These are phyloP conservation scores for Calocybe cyanea DNA, from an alignment of 768 basidiomycete genomes.

Conservation along the genomic window DNA sequence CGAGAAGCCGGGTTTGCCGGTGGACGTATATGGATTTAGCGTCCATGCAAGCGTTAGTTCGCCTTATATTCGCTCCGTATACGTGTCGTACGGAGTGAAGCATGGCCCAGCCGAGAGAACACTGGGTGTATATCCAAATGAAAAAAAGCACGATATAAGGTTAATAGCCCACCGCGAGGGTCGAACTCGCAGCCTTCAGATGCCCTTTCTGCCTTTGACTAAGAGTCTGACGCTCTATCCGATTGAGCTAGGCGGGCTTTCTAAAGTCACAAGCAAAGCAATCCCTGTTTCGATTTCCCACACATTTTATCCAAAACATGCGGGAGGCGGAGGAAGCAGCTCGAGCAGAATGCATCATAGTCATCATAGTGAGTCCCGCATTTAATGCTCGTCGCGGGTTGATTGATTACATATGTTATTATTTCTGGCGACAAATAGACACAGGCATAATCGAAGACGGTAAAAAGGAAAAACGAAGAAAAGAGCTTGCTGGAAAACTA, in stretches of 20 bases:
- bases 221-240: constrained; percentile 61
- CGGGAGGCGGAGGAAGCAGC: constrained; percentile 32
- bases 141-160: neutral
- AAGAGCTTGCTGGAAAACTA: constrained; percentile 65
- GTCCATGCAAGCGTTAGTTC: no score
- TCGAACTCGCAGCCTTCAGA: constrained; percentile 87
- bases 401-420: neutral
- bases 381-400: neutral
- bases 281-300: no score
- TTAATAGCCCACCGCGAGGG: constrained; percentile 73
- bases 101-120: no score
- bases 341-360: constrained; percentile 32
- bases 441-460: constrained; percentile 29
- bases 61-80: no score
- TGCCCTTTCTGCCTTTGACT: constrained; percentile 17
- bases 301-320: neutral
- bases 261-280: neutral
- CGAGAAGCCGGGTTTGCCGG: no score
- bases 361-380: constrained; percentile 10
- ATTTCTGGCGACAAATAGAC: no score
- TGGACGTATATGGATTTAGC: no score
- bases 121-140: no score
- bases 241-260: constrained; percentile 59
- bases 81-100: no score
- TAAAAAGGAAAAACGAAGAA: constrained; percentile 64